Conservation (phyloP, 371 early-diverging fungal species). For the Rhizopus microsporus region DNA sequence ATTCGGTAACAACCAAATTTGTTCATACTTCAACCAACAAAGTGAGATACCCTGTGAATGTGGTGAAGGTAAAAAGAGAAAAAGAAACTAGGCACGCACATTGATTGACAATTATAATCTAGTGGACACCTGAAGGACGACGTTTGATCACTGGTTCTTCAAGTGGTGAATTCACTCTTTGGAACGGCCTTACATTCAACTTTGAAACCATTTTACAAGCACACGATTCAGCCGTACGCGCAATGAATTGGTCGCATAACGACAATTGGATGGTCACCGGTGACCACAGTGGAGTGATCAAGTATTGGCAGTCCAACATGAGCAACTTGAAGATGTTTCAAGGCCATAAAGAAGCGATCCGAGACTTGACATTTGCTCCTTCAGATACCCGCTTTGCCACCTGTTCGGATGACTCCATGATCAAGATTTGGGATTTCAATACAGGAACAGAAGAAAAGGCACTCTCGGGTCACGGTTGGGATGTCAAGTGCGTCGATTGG, state of each 20-base stretch:
- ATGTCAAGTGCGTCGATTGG: constrained; percentile 99
- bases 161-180: constrained; percentile 99
- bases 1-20: constrained; percentile 89
- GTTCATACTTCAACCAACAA: constrained; percentile 99
- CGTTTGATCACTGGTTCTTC: constrained; percentile 97
- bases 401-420: constrained; percentile 96
- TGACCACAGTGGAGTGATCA: constrained; percentile 95
- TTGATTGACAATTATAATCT: background rate
- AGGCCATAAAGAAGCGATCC: constrained; percentile 93
- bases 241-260: constrained; percentile 98
- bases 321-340: constrained; percentile 94
- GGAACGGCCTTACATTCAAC: constrained; percentile 99
- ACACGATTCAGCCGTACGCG: constrained; percentile 93
- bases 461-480: constrained; percentile 98
- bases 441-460: constrained; percentile 85
- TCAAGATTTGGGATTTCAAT: constrained; percentile 98
- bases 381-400: constrained; percentile 96
- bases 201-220: constrained; percentile 99
- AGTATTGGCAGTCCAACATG: constrained; percentile 99
- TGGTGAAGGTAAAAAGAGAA: constrained; percentile 72
- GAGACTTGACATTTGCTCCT: constrained; percentile 78
- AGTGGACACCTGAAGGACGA: constrained; percentile 99
- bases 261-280: constrained; percentile 97
- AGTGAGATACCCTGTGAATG: constrained; percentile 94
- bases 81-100: background rate